A percentile compares a stretch with the other conserved stretches of the same genome.
Evolutionary conservation across 2,329 filamentous ascomycete genomes (phyloP).

Genomic region (Verticillium dahliae): DNA sequence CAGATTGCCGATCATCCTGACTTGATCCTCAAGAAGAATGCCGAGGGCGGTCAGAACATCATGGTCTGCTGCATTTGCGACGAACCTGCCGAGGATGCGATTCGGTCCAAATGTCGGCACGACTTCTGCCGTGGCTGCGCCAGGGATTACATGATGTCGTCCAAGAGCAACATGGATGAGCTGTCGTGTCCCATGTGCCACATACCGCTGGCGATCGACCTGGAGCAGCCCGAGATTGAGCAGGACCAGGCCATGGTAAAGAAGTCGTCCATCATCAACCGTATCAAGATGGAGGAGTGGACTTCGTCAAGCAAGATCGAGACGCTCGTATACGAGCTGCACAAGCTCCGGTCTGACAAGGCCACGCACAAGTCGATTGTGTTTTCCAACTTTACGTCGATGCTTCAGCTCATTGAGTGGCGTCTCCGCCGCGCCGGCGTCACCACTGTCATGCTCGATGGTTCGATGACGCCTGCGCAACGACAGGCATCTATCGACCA

Average conservation of each 20-base stretch:
- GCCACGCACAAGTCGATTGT: constrained; percentile 95
- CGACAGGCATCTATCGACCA: constrained; percentile 90
- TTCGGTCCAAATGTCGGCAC: constrained; percentile 86
- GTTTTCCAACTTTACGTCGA: constrained; percentile 94
- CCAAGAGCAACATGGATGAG: constrained; percentile 42
- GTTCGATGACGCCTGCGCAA: constrained; percentile 91
- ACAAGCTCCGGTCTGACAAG: constrained; percentile 85
- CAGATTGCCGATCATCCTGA: constrained; percentile 97
- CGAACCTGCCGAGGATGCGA: constrained; percentile 89
- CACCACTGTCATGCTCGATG: constrained; percentile 96
- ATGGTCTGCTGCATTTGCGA: constrained; percentile 93
- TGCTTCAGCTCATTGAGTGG: constrained; percentile 97
- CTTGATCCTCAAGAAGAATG: constrained; percentile 82
- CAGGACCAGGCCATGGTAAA: constrained; percentile 82
- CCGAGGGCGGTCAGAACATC: constrained; percentile 80
- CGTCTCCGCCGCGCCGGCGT: constrained; percentile 93
- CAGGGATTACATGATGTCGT: constrained; percentile 60
- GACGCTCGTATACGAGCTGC: constrained; percentile 87
- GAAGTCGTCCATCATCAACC: constrained; percentile 96
- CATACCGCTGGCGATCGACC: constrained; percentile 81
- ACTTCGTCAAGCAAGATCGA: constrained; percentile 98
- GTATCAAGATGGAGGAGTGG: constrained; percentile 99
- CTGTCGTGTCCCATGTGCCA: constrained; percentile 88
- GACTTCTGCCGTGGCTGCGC: constrained; percentile 50
- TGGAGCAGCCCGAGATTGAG: constrained; percentile 92